Conservation (phyloP, 1,284 basidiomycete genomes). For the Exobasidium cylindrosporum region DNA sequence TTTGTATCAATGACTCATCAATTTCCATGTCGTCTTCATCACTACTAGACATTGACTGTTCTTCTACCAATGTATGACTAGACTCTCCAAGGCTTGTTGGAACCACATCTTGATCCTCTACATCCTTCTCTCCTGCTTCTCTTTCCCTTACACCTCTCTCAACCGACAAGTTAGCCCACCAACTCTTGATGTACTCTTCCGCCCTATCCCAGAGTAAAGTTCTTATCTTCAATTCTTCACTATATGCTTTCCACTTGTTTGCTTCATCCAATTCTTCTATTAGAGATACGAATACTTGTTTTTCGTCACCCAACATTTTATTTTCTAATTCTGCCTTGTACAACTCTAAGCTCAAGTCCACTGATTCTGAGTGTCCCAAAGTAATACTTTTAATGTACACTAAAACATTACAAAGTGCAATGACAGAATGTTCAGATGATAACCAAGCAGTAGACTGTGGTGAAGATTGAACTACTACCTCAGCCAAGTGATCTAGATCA, state of each 20-base stretch:
- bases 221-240: not conserved
- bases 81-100: not conserved
- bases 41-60: not conserved
- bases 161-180: slow-evolving; percentile 10
- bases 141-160: slow-evolving; percentile 4
- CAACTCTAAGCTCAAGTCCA: not conserved
- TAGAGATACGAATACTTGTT: not conserved
- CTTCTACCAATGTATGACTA: not conserved
- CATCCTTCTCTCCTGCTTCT: slow-evolving; percentile 16
- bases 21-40: slow-evolving; percentile 15
- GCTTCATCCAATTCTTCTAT: slow-evolving; percentile 5
- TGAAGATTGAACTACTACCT: not conserved
- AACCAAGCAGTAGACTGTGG: not conserved
- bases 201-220: slow-evolving; percentile 5
- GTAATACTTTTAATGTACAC: not conserved
- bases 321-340: not conserved
- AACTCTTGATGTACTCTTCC: slow-evolving; percentile 17
- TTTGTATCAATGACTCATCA: not conserved
- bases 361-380: not conserved
- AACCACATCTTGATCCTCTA: slow-evolving; percentile 10
- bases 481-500: not conserved
- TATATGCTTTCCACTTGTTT: slow-evolving; percentile 4
- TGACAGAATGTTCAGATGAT: not conserved
- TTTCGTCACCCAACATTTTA: not conserved
- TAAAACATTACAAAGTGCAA: not conserved